A percentile compares a stretch with the other conserved stretches of the same genome.
These are phyloP conservation scores for Pyricularia pennisetigena DNA, from an alignment of 2,329 filamentous ascomycete genomes.

Conservation along the genomic window DNA sequence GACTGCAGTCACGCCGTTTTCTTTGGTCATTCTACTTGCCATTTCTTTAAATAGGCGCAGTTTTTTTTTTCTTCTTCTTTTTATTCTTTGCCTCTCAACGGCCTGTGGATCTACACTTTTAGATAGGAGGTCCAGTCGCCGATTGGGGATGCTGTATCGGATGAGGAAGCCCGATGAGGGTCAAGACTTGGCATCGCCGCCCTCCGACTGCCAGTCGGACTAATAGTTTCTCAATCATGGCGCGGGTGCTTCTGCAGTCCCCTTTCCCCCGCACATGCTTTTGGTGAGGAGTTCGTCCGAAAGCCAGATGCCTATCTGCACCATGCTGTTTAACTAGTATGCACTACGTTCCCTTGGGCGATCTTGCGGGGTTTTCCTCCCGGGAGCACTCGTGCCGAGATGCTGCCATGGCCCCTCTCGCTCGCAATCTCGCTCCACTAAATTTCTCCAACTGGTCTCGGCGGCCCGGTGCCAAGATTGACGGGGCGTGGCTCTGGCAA, in stretches of 20 bases:
- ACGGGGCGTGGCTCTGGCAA: neutral
- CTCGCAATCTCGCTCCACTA: too few species aligned
- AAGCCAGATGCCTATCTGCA: neutral
- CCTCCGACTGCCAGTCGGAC: neutral
- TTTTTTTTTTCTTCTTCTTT: neutral
- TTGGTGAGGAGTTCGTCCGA: neutral
- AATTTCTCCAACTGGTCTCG: neutral
- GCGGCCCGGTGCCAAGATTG: neutral
- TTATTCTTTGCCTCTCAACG: neutral
- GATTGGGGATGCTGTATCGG: neutral
- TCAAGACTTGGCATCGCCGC: neutral
- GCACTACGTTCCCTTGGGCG: neutral
- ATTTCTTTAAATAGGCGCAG: neutral
- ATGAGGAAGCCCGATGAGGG: neutral
- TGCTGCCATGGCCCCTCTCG: neutral
- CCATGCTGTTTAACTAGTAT: too few species aligned
- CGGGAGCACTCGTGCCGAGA: neutral
- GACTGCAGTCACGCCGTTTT: neutral
- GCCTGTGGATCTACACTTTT: neutral
- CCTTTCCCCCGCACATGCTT: neutral
- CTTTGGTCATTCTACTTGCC: neutral
- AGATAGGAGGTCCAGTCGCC: neutral
- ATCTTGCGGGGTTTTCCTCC: neutral
- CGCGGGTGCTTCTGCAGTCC: neutral
- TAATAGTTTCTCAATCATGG: neutral